phyloP scores from a whole-genome alignment of 106 monocot genomes.

The Xerophyta viscosa region DNA sequence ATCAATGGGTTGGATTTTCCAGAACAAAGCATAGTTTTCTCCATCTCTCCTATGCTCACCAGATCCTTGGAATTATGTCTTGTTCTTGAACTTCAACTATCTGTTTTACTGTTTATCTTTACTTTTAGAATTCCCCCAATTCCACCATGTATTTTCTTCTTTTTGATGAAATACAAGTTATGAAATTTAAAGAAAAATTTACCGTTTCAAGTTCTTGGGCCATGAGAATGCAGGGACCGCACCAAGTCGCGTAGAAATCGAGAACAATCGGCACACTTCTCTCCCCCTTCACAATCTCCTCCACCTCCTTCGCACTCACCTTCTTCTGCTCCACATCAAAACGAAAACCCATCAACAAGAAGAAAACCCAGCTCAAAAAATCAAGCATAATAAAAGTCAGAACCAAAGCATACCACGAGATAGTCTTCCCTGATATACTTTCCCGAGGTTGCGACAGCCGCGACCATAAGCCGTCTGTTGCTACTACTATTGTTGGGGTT shows the following conservation, averaged over 20 bases:
- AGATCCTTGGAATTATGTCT: too few species aligned
- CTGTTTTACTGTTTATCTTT: too few species aligned
- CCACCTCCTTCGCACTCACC: conserved; percentile 67
- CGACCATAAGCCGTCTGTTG: neutral
- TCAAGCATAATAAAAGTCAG: too few species aligned
- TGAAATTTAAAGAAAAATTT: neutral
- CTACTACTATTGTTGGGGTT: neutral
- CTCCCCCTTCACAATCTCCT: conserved; percentile 56
- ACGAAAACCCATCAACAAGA: neutral
- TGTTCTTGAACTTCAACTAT: too few species aligned
- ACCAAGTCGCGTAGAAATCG: conserved; percentile 97
- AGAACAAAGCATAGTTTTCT: too few species aligned
- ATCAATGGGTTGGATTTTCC: too few species aligned
- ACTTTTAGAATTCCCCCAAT: too few species aligned
- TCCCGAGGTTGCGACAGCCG: neutral
- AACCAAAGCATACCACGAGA: conserved; percentile 41
- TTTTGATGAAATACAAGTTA: too few species aligned
- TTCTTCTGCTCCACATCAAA: conserved; percentile 49
- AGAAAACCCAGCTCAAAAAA: neutral
- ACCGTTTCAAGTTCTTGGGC: conserved; percentile 95
- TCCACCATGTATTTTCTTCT: too few species aligned
- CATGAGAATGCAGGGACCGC: conserved; percentile 93
- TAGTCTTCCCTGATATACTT: conserved; percentile 70
- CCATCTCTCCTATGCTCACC: too few species aligned
- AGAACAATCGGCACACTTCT: conserved; percentile 65